Conservation (phyloP, 805 yeast genomes). For the Torulaspora indica region DNA sequence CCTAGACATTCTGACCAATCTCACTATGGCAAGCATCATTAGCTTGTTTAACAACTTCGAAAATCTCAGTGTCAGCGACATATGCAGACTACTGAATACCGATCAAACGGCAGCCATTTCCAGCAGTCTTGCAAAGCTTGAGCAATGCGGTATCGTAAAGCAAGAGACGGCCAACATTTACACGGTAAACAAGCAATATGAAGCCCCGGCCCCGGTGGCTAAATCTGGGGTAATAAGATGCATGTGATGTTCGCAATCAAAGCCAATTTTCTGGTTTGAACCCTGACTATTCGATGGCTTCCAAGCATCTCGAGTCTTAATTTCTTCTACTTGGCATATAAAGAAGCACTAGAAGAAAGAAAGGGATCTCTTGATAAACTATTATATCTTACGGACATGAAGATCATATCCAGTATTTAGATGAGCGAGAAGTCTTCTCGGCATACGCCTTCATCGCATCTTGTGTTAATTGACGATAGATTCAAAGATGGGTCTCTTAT, state of each 20-base stretch:
- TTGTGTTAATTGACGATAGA: too few relatives aligned
- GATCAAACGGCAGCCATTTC: slow-evolving; percentile 1
- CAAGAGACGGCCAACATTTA: background rate
- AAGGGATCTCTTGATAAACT: too few relatives aligned
- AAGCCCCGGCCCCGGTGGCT: slow-evolving; percentile 1
- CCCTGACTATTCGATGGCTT: background rate
- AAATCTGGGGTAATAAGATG: slow-evolving; percentile 1
- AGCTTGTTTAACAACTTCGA: slow-evolving; percentile 16
- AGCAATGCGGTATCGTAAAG: background rate
- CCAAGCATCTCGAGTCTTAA: too few relatives aligned
- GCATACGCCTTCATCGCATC: too few relatives aligned
- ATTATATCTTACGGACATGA: too few relatives aligned
- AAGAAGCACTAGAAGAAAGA: too few relatives aligned
- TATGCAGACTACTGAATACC: slow-evolving; percentile 8
- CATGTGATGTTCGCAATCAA: background rate
- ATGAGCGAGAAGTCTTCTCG: background rate
- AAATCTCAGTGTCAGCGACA: background rate
- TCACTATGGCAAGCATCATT: slow-evolving; percentile 20
- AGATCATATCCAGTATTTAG: background rate
- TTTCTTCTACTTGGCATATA: too few relatives aligned
- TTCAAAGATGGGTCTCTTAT: background rate
- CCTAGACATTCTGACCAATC: slow-evolving; percentile 7
- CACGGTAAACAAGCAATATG: slow-evolving; percentile 1
- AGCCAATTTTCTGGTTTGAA: background rate
- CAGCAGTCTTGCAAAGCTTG: slow-evolving; percentile 1